phyloP scores from a whole-genome alignment of 768 basidiomycete genomes.

The Pleurotus giganteus region DNA sequence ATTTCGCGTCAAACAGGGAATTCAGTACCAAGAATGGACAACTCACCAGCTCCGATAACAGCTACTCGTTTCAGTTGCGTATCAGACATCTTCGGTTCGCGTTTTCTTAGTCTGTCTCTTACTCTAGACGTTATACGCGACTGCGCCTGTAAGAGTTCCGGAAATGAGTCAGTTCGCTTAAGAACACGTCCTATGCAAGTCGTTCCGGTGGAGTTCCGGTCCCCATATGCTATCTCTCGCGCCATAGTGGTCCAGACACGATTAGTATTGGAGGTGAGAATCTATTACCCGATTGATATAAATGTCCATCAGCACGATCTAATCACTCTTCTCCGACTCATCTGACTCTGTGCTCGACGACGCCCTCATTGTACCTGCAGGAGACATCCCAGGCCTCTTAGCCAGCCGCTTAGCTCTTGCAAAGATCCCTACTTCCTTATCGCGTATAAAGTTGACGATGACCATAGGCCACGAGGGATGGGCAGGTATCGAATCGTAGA shows the following conservation, averaged over 20 bases:
- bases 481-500: constrained; percentile 83
- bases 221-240: too few species aligned
- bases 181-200: too few species aligned
- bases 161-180: too few species aligned
- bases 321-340: constrained; percentile 6
- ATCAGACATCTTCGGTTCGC: neutral
- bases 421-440: constrained; percentile 85
- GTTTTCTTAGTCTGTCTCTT: too few species aligned
- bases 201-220: constrained; percentile 1
- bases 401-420: constrained; percentile 76
- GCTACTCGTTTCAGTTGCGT: constrained; percentile 25
- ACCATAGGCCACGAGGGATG: constrained; percentile 97
- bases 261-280: neutral
- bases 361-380: neutral
- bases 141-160: too few species aligned
- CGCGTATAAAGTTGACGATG: constrained; percentile 90
- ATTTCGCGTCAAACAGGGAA: constrained; percentile 2
- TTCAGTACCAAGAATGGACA: neutral
- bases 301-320: neutral
- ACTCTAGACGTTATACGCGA: too few species aligned
- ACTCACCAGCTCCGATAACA: constrained; percentile 39
- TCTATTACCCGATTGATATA: constrained; percentile 1
- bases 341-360: neutral
- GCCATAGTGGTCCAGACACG: too few species aligned
- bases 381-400: constrained; percentile 24